Conservation (phyloP, 108 stramenopile genomes). For the Cyclotella distinguenda region DNA sequence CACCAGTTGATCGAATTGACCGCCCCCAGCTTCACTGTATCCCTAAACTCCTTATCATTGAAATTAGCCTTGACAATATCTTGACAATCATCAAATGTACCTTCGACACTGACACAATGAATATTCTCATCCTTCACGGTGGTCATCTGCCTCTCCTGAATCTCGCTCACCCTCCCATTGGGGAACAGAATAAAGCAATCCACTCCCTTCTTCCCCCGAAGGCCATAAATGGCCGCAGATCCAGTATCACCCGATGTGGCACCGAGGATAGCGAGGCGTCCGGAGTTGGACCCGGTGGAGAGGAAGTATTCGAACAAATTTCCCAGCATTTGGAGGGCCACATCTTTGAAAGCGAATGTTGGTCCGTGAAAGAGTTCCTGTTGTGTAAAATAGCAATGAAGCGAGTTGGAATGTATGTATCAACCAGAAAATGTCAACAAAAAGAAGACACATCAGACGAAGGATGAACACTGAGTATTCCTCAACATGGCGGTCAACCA, state of each 20-base stretch:
- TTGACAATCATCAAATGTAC: slow-evolving; percentile 98
- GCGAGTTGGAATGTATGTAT: background rate
- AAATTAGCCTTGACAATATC: slow-evolving; percentile 98
- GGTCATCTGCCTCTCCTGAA: slow-evolving; percentile 99
- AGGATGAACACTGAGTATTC: background rate
- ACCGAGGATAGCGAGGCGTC: slow-evolving; percentile 90
- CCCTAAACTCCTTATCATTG: slow-evolving; percentile 84
- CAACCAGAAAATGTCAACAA: too few relatives aligned
- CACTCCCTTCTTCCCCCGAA: slow-evolving; percentile 96
- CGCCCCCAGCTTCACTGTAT: slow-evolving; percentile 92
- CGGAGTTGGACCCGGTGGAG: slow-evolving; percentile 84
- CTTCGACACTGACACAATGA: slow-evolving; percentile 93
- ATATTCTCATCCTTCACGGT: slow-evolving; percentile 95
- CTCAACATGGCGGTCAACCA: background rate
- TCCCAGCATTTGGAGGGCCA: slow-evolving; percentile 98
- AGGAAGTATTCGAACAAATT: slow-evolving; percentile 99
- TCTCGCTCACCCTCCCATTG: slow-evolving; percentile 89
- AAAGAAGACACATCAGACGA: background rate
- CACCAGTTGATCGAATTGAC: slow-evolving; percentile 99
- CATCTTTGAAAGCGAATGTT: slow-evolving; percentile 99
- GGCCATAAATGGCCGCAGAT: slow-evolving; percentile 96
- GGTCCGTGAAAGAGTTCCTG: slow-evolving; percentile 99
- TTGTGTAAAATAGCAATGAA: background rate
- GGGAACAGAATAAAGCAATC: slow-evolving; percentile 98
- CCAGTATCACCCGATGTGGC: slow-evolving; percentile 97